Evolutionary conservation across 2,329 filamentous ascomycete genomes (phyloP).

Genomic region (Hymenoscyphus scutula): DNA sequence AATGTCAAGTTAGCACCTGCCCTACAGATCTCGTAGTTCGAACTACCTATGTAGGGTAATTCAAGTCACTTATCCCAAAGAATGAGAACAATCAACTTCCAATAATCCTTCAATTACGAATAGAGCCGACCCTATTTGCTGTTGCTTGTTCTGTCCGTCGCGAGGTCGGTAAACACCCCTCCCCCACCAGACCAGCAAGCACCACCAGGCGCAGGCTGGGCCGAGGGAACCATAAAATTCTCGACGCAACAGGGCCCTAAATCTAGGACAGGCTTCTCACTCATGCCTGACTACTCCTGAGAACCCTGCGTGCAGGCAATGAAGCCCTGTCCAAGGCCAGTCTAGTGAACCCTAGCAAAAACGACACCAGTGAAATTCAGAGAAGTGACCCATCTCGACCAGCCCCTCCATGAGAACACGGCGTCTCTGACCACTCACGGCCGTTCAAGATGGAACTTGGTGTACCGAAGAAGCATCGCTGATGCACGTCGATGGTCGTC

Average conservation of each 20-base stretch:
- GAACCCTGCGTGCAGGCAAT: not conserved
- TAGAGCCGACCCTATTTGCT: too few relatives aligned
- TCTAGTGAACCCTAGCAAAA: not conserved
- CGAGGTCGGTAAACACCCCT: too few relatives aligned
- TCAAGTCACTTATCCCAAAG: too few relatives aligned
- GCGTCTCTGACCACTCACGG: not conserved
- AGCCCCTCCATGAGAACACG: not conserved
- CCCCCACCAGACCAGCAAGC: too few relatives aligned
- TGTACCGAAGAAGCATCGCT: constrained; percentile 7
- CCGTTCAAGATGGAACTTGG: not conserved
- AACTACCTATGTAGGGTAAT: too few relatives aligned
- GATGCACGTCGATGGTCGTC: constrained; percentile 6
- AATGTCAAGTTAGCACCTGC: too few relatives aligned
- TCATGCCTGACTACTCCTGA: not conserved
- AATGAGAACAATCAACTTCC: too few relatives aligned
- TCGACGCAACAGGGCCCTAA: not conserved
- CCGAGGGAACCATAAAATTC: not conserved
- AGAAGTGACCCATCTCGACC: not conserved
- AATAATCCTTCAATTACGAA: too few relatives aligned
- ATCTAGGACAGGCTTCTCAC: not conserved
- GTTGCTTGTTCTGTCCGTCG: too few relatives aligned
- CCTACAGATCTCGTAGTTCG: too few relatives aligned
- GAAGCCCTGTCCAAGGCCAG: not conserved
- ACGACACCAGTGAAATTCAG: constrained; percentile 1
- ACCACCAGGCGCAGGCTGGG: not conserved